Percentiles rank a stretch among this genome's conserved stretches.
Evolutionary conservation across 352 stramenopile species (phyloP).

Genomic region (Phytophthora uliginosa): DNA sequence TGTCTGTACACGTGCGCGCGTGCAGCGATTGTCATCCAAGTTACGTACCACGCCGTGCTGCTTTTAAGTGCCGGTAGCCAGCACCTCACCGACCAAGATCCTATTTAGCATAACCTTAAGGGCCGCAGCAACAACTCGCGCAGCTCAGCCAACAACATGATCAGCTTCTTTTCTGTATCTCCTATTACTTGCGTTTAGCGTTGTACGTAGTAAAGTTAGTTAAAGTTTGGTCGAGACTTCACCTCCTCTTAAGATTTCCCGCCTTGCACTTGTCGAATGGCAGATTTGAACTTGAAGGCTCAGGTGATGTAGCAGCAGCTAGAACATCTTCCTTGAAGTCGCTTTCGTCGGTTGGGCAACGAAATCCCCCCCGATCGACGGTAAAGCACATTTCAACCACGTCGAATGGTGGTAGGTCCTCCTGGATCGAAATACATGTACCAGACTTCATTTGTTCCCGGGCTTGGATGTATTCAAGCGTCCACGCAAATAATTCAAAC

Average conservation of each 20-base stretch:
- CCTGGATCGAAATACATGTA: no score
- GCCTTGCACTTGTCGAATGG: neutral
- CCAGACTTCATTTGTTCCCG: no score
- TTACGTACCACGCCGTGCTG: conserved; percentile 9
- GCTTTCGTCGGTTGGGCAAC: neutral
- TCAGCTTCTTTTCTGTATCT: neutral
- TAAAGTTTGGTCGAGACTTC: neutral
- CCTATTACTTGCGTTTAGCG: neutral
- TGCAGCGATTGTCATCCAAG: neutral
- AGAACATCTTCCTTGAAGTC: neutral
- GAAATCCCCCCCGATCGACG: neutral
- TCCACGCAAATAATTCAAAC: no score
- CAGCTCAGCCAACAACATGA: neutral
- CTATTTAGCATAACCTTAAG: conserved; percentile 33
- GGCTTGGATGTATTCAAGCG: no score
- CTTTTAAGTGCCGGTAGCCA: conserved; percentile 11
- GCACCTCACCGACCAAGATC: neutral
- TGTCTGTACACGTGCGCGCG: neutral
- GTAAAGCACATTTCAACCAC: neutral
- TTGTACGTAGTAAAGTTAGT: no score
- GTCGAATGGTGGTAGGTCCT: neutral
- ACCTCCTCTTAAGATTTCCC: no score
- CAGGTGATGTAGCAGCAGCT: neutral
- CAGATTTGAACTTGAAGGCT: no score
- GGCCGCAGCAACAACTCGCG: conserved; percentile 5